Base-by-base conservation (phyloP, 306 rosid species). In the Ziziphus jujuba region DNA sequence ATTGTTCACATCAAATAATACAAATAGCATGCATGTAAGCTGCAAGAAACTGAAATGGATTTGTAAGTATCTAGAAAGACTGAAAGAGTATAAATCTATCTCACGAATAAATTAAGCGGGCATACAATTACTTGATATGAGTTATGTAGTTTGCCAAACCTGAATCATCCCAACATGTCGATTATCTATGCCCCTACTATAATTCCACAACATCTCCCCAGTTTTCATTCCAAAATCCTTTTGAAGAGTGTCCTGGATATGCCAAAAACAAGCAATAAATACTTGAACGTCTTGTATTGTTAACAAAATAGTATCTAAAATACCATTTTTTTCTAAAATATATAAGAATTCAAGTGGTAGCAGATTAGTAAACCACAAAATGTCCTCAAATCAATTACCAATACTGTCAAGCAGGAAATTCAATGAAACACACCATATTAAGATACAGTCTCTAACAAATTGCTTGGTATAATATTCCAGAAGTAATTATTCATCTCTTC, bases 171-270 rank as follows among this genome's bases (percentile, higher is more conserved):
- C 96, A 82, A 92, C 93, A 47, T 79, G 75, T 73, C 97, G 91
- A 75, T 79, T 81, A 79, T 92, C 98, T 79, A 92, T 70, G 72
- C 98, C 98, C 77, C 97, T 83, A 72, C 97, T 79, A 77, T 79
- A 84, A 66, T 73, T 87, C 98, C 98, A 89, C 64, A 92, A 63
- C 96, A 87, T 87, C 77, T 87, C 97, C 77, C 98, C 98, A 11
- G 88, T 89, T 75, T 86, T 92, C 63, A 56, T 28, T 76, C 98
- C 97, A 40, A 82, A 90, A 69, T 92, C 96, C 72, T 90, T 92
- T 68, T 81, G 96, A 80, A 90, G 87, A 57, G 83, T 68, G 51
- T 84, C 91, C 98, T 92, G 87, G 65, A 75, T 59, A 76, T 57
- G 60, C 51, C 80, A 80, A 77, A 63, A 65, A 50, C 57, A 59